Percentiles rank a stretch among this genome's conserved stretches.
Conservation (phyloP, 2,329 filamentous ascomycete species). For the Incumbomyces delicatus region DNA sequence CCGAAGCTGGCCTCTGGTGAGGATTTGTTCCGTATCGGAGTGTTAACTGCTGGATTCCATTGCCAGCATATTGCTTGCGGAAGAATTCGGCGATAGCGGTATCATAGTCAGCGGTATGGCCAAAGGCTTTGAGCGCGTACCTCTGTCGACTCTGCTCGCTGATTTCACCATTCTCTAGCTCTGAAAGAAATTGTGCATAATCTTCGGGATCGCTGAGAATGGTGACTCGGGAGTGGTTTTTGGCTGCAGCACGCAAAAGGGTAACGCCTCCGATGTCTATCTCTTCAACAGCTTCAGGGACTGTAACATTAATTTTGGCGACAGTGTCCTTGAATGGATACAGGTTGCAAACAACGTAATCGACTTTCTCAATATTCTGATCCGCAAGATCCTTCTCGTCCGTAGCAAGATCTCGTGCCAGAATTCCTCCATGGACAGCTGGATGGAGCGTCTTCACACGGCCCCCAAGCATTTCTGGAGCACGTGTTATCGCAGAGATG, state of each 20-base stretch:
- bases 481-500: slow-evolving; percentile 92
- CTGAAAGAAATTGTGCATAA: slow-evolving; percentile 87
- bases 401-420: slow-evolving; percentile 85
- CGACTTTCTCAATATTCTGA: slow-evolving; percentile 89
- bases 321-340: slow-evolving; percentile 99
- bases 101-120: slow-evolving; percentile 97
- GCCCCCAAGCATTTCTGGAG: slow-evolving; percentile 91
- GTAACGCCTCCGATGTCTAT: slow-evolving; percentile 98
- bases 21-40: slow-evolving; percentile 95
- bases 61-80: slow-evolving; percentile 86
- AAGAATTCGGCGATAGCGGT: slow-evolving; percentile 92
- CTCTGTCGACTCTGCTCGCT: slow-evolving; percentile 73
- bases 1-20: slow-evolving; percentile 92
- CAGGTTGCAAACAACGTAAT: slow-evolving; percentile 95
- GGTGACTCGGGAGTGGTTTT: slow-evolving; percentile 93
- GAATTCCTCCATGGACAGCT: slow-evolving; percentile 73
- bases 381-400: slow-evolving; percentile 95
- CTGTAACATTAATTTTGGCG: slow-evolving; percentile 91
- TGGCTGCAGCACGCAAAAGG: slow-evolving; percentile 87
- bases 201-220: slow-evolving; percentile 90
- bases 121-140: slow-evolving; percentile 95
- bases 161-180: slow-evolving; percentile 79
- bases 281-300: slow-evolving; percentile 94
- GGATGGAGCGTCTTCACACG: slow-evolving; percentile 94
- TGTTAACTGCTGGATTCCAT: slow-evolving; percentile 70